Evolutionary conservation across 495 filamentous ascomycete genomes (phyloP).

Genomic region (Aspergillus olivimuriae): DNA sequence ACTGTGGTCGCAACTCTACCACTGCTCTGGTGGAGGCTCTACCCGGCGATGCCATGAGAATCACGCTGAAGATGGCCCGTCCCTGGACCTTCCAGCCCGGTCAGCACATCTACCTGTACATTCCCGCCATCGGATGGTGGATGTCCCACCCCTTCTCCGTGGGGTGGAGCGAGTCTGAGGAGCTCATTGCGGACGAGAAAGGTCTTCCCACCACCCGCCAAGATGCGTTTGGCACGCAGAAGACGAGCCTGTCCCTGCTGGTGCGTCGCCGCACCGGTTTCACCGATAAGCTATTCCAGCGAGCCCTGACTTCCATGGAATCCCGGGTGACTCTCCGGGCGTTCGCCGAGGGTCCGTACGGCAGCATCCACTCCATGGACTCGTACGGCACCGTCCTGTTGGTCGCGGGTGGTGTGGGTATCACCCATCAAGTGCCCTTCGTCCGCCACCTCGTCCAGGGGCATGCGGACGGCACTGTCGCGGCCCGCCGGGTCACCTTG

Average conservation of each 20-base stretch:
- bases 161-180: slow-evolving; percentile 64
- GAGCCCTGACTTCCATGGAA: slow-evolving; percentile 35
- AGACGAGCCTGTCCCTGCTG: slow-evolving; percentile 65
- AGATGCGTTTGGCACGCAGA: slow-evolving; percentile 34
- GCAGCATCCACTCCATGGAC: slow-evolving; percentile 70
- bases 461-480: slow-evolving; percentile 65
- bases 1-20: slow-evolving; percentile 56
- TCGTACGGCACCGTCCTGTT: slow-evolving; percentile 88
- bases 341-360: slow-evolving; percentile 83
- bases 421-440: slow-evolving; percentile 91
- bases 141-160: slow-evolving; percentile 92
- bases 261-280: slow-evolving; percentile 82
- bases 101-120: slow-evolving; percentile 82
- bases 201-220: slow-evolving; percentile 31
- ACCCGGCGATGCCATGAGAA: slow-evolving; percentile 73
- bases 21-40: slow-evolving; percentile 69
- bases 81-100: slow-evolving; percentile 75
- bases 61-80: slow-evolving; percentile 74
- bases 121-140: slow-evolving; percentile 67
- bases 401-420: slow-evolving; percentile 87
- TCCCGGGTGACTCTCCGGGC: slow-evolving; percentile 48
- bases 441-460: slow-evolving; percentile 71
- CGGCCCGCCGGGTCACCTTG: slow-evolving; percentile 72
- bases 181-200: slow-evolving; percentile 34
- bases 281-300: slow-evolving; percentile 73